Conservation (phyloP, 805 yeast genomes). For the Ogataea pignaliae region DNA sequence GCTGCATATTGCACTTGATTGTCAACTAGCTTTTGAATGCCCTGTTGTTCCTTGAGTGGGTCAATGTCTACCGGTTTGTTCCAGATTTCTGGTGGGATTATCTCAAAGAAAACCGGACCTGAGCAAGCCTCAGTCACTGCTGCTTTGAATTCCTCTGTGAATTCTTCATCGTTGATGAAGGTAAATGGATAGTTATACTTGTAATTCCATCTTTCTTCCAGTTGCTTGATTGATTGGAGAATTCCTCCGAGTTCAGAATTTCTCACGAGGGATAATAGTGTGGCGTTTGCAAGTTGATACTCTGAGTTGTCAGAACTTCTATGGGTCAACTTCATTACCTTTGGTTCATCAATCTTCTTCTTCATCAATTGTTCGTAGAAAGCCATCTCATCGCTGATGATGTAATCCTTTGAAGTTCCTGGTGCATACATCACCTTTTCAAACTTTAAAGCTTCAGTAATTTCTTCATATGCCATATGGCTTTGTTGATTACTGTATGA, state of each 20-base stretch:
- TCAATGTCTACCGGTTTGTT: constrained; percentile 56
- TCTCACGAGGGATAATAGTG: constrained; percentile 66
- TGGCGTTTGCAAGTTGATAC: constrained; percentile 53
- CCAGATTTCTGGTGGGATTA: constrained; percentile 47
- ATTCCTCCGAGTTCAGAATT: constrained; percentile 53
- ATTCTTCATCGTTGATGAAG: constrained; percentile 66
- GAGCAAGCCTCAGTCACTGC: constrained; percentile 35
- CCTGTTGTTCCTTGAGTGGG: constrained; percentile 20
- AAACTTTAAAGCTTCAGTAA: constrained; percentile 11
- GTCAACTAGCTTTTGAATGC: constrained; percentile 25
- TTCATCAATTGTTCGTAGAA: constrained; percentile 34
- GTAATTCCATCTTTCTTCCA: constrained; percentile 59
- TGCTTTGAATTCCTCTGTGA: constrained; percentile 52
- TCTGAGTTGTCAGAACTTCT: constrained; percentile 11
- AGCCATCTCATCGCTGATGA: constrained; percentile 33
- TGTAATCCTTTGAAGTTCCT: constrained; percentile 20
- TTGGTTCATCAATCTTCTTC: constrained; percentile 43
- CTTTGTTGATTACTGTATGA: no score
- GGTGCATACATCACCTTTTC: constrained; percentile 9
- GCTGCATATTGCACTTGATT: constrained; percentile 68
- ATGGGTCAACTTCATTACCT: constrained; percentile 27
- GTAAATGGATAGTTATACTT: constrained; percentile 75
- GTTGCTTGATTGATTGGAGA: constrained; percentile 46
- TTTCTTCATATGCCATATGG: constrained; percentile 2
- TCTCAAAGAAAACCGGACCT: constrained; percentile 23